Evolutionary conservation across 2,329 filamentous ascomycete genomes (phyloP).

Genomic region (Alternaria tenuissima): DNA sequence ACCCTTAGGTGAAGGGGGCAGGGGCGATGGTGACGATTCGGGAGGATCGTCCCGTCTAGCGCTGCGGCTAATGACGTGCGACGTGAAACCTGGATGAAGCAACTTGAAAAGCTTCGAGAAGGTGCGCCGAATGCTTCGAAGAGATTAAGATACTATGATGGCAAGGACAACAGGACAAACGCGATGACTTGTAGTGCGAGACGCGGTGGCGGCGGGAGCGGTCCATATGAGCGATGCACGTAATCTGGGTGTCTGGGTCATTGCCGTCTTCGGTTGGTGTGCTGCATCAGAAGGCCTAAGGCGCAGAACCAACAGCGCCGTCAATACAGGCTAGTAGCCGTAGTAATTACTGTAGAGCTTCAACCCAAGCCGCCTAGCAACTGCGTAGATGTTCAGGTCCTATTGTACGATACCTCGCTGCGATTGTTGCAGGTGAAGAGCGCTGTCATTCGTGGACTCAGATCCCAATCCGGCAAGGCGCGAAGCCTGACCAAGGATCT

Average conservation of each 20-base stretch:
- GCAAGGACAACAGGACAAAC: background rate
- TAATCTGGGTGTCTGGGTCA: slow-evolving; percentile 21
- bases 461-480: slow-evolving; percentile 19
- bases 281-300: slow-evolving; percentile 19
- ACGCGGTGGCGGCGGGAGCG: background rate
- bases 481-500: slow-evolving; percentile 21
- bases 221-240: slow-evolving; percentile 10
- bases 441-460: slow-evolving; percentile 20
- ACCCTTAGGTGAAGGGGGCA: slow-evolving; percentile 5
- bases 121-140: slow-evolving; percentile 2
- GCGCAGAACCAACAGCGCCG: background rate
- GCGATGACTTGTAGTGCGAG: background rate
- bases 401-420: slow-evolving; percentile 6
- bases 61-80: slow-evolving; percentile 33
- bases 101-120: slow-evolving; percentile 26
- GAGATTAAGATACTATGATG: background rate
- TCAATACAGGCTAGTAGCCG: background rate
- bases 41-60: slow-evolving; percentile 30
- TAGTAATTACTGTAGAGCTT: background rate
- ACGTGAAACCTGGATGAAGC: slow-evolving; percentile 34
- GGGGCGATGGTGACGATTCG: slow-evolving; percentile 21
- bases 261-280: slow-evolving; percentile 30
- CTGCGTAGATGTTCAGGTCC: background rate
- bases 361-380: background rate
- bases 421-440: slow-evolving; percentile 12